Evolutionary conservation across 805 yeast genomes (phyloP).

Genomic region (Wickerhamomyces sydowiorum): DNA sequence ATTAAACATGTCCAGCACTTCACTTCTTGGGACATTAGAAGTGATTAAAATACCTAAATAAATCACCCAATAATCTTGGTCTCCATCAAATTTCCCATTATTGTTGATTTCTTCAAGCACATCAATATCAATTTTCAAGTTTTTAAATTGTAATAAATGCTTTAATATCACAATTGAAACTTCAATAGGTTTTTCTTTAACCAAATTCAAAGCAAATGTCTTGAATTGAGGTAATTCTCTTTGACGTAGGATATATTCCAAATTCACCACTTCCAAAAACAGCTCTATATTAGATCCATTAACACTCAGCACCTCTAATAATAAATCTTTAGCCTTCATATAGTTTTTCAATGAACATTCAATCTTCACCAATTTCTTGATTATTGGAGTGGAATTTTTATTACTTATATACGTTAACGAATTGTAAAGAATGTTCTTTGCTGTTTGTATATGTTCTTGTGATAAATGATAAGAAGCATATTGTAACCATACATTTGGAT

Average conservation of each 20-base stretch:
- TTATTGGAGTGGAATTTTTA: conserved; percentile 21
- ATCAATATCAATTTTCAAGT: conserved; percentile 14
- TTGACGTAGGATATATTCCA: conserved; percentile 30
- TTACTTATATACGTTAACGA: conserved; percentile 25
- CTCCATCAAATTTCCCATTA: background rate
- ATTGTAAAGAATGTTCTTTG: conserved; percentile 32
- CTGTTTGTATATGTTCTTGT: conserved; percentile 25
- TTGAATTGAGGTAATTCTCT: conserved; percentile 7
- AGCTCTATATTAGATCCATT: conserved; percentile 25
- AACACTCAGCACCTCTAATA: conserved; percentile 20
- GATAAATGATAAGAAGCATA: conserved; percentile 38
- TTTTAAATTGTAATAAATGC: conserved; percentile 25
- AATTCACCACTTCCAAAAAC: conserved; percentile 35
- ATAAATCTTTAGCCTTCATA: conserved; percentile 27
- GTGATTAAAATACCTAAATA: background rate
- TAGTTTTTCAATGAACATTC: conserved; percentile 32
- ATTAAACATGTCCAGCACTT: background rate
- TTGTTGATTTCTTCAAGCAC: conserved; percentile 18
- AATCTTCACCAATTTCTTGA: conserved; percentile 37
- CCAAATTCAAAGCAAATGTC: conserved; percentile 23
- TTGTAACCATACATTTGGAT: conserved; percentile 44
- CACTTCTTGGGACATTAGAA: background rate
- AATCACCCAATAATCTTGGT: conserved; percentile 1
- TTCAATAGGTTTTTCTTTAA: conserved; percentile 25
- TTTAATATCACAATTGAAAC: conserved; percentile 26